Evolutionary conservation across 352 stramenopile genomes (phyloP).

Genomic region (Pythium periplocum): DNA sequence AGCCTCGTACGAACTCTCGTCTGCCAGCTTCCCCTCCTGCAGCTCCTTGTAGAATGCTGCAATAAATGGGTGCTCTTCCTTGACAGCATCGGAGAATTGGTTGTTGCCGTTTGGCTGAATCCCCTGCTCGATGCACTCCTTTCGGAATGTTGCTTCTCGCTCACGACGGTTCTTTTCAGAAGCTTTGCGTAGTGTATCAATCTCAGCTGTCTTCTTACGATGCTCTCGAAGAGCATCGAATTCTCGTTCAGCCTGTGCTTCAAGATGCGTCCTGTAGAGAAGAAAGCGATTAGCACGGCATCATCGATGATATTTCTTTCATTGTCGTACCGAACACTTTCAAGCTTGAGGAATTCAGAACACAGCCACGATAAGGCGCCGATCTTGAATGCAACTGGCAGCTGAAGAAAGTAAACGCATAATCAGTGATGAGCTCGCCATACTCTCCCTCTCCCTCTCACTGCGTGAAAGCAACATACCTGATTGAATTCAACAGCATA

Average conservation of each 20-base stretch:
- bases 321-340: conserved; percentile 20
- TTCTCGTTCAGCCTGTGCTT: conserved; percentile 25
- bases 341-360: conserved; percentile 24
- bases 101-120: conserved; percentile 37
- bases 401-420: conserved; percentile 12
- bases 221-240: conserved; percentile 25
- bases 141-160: conserved; percentile 22
- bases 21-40: conserved; percentile 16
- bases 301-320: no score
- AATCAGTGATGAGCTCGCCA: no score
- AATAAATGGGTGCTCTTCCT: conserved; percentile 29
- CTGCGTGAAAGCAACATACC: conserved; percentile 14
- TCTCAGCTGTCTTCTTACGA: conserved; percentile 22
- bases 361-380: conserved; percentile 24
- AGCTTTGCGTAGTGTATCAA: conserved; percentile 18
- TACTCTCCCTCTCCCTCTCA: no score
- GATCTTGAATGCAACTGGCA: conserved; percentile 24
- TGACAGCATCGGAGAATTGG: conserved; percentile 29
- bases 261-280: conserved; percentile 19
- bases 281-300: neutral
- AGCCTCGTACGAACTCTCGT: conserved; percentile 18
- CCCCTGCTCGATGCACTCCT: conserved; percentile 25
- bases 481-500: conserved; percentile 70
- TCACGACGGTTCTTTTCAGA: conserved; percentile 25
- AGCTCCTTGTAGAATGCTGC: conserved; percentile 28